Evolutionary conservation across 495 filamentous ascomycete species (phyloP).

Genomic region (Podospora comata): DNA sequence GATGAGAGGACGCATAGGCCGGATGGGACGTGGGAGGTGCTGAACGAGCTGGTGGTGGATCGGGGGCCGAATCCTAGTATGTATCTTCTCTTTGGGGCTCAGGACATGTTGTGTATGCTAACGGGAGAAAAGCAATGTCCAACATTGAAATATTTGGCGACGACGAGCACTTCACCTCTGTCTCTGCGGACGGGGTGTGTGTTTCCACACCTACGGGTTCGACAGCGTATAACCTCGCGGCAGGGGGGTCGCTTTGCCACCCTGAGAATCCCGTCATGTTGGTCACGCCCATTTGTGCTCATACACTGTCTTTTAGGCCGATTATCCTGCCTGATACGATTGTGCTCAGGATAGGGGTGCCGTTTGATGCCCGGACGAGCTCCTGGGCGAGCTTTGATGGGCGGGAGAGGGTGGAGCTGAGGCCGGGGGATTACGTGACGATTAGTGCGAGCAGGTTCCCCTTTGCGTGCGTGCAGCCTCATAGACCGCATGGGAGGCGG

Average conservation of each 20-base stretch:
- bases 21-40: slow-evolving; percentile 76
- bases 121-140: slow-evolving; percentile 63
- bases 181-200: slow-evolving; percentile 85
- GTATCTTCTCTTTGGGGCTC: slow-evolving; percentile 24
- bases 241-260: slow-evolving; percentile 91
- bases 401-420: slow-evolving; percentile 79
- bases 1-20: slow-evolving; percentile 78
- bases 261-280: slow-evolving; percentile 97
- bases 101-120: neutral
- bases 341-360: slow-evolving; percentile 85
- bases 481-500: slow-evolving; percentile 65
- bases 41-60: slow-evolving; percentile 92
- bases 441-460: slow-evolving; percentile 90
- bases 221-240: slow-evolving; percentile 95
- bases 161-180: slow-evolving; percentile 87
- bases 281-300: slow-evolving; percentile 90
- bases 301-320: slow-evolving; percentile 92
- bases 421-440: slow-evolving; percentile 91
- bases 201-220: slow-evolving; percentile 90
- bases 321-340: slow-evolving; percentile 95
- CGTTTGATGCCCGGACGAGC: slow-evolving; percentile 81
- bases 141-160: slow-evolving; percentile 89
- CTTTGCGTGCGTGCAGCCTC: slow-evolving; percentile 82
- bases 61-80: slow-evolving; percentile 84
- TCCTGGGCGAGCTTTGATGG: slow-evolving; percentile 98